Conservation (phyloP, 1,284 basidiomycete genomes). For the Ceratobasidium sp. region DNA sequence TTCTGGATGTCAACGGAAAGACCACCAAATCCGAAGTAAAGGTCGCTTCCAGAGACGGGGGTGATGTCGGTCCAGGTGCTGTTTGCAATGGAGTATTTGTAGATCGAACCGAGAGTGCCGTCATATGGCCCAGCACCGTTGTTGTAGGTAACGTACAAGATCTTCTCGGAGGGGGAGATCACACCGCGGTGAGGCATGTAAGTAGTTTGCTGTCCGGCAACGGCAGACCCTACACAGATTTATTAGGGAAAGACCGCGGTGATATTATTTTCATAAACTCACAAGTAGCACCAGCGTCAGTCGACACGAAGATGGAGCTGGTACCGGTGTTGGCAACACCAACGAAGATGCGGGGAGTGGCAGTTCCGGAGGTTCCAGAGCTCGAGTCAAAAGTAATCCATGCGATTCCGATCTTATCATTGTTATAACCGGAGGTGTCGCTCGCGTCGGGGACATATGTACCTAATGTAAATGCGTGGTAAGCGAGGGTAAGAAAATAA, state of each 20-base stretch:
- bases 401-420: slow-evolving; percentile 69
- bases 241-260: slow-evolving; percentile 9
- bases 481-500: not conserved
- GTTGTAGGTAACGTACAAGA: slow-evolving; percentile 70
- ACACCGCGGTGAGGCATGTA: slow-evolving; percentile 76
- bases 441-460: slow-evolving; percentile 69
- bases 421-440: slow-evolving; percentile 69
- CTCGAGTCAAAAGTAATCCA: slow-evolving; percentile 72
- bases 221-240: slow-evolving; percentile 63
- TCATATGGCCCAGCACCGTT: slow-evolving; percentile 69
- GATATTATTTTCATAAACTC: slow-evolving; percentile 46
- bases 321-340: slow-evolving; percentile 71
- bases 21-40: slow-evolving; percentile 69
- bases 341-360: slow-evolving; percentile 75
- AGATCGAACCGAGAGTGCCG: slow-evolving; percentile 59
- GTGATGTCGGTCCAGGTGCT: slow-evolving; percentile 70
- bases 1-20: slow-evolving; percentile 70
- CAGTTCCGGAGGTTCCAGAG: slow-evolving; percentile 65
- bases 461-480: slow-evolving; percentile 56
- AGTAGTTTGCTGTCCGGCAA: slow-evolving; percentile 69
- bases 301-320: slow-evolving; percentile 68
- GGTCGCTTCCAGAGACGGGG: slow-evolving; percentile 62
- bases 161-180: slow-evolving; percentile 68
- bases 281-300: slow-evolving; percentile 71
- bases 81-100: slow-evolving; percentile 61